Base-by-base conservation (phyloP, 768 basidiomycete genomes). In the Neoboletus brunneissimus region DNA sequence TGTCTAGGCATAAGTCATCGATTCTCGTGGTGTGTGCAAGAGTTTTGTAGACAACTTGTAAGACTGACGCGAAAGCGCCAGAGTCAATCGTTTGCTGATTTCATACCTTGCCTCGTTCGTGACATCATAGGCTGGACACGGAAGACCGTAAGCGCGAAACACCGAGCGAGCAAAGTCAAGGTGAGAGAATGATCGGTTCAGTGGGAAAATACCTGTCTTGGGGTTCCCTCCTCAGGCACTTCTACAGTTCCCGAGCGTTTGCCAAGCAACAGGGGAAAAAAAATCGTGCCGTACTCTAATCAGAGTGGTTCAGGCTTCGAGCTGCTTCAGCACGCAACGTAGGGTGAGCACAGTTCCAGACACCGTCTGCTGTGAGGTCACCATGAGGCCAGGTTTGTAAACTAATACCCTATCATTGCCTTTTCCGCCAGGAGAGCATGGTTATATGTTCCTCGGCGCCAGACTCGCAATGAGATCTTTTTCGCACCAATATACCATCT, bases 31-130 rank as follows among this genome's bases (percentile, higher is more conserved):
- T 22, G 35, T 9, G 34, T 16, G 5, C 20, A 29, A 50, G 23
- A 22, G 23, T 45, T 53, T 44, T 37, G 23, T 18, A 12, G 32
- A 23, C n/a, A n/a, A n/a, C n/a, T n/a, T n/a, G n/a, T n/a, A n/a
- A n/a, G n/a, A n/a, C n/a, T 20, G 10, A 54, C 7, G n/a, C 10
- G 2, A 27, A 20, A 27, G 13, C n/a, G 13, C 23, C 44, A 34
- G 32, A 34, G 32, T 53, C n/a, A 23, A 20, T 12, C 2, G 29
- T 29, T 29, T 35, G 51, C n/a, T 20, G 10, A 5, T 23, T 15
- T 29, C 54, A 37, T 55, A 53, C 54, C 54, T 55, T 54, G 23
- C 41, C 51, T 54, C 11, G 25, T 27, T 29, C 3, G 23, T 27
- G 42, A 54, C 54, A 55, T 55, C 23, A 42, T 23, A 27, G 32